These are phyloP conservation scores for Beverwykella pulmonaria DNA, from an alignment of 495 filamentous ascomycete species.

Conservation along the genomic window DNA sequence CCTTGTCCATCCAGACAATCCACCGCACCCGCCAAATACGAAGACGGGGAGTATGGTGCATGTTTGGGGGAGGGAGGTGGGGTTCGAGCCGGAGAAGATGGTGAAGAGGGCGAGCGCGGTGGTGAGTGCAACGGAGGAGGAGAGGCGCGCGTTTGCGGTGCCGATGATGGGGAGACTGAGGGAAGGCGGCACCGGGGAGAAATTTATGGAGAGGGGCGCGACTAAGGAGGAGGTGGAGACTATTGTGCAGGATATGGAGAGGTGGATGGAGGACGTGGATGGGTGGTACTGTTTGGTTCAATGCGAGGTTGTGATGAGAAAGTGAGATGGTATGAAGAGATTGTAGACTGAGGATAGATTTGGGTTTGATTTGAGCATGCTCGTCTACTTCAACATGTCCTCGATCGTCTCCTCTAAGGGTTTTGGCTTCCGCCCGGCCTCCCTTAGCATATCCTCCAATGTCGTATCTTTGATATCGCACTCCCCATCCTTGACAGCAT, in stretches of 20 bases:
- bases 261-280: constrained; percentile 52
- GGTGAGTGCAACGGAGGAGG: constrained; percentile 50
- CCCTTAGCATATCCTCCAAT: constrained; percentile 45
- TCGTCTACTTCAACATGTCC: constrained; percentile 30
- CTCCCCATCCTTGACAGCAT: constrained; percentile 50
- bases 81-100: constrained; percentile 45
- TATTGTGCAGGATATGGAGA: constrained; percentile 48
- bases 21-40: not conserved
- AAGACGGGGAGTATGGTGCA: constrained; percentile 49
- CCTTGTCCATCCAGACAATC: not conserved
- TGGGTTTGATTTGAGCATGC: too few species aligned
- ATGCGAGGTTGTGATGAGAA: not conserved
- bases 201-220: constrained; percentile 46
- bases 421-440: constrained; percentile 46
- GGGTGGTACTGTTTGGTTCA: constrained; percentile 49
- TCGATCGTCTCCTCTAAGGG: constrained; percentile 41
- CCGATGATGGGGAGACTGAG: constrained; percentile 38
- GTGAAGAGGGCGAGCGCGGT: constrained; percentile 47
- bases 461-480: constrained; percentile 49
- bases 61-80: constrained; percentile 56
- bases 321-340: too few species aligned
- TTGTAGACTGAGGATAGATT: too few species aligned
- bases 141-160: constrained; percentile 48
- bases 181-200: constrained; percentile 47
- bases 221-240: constrained; percentile 49